Base-by-base conservation (phyloP, 2,329 filamentous ascomycete genomes). In the Aspergillus carbonarius region DNA sequence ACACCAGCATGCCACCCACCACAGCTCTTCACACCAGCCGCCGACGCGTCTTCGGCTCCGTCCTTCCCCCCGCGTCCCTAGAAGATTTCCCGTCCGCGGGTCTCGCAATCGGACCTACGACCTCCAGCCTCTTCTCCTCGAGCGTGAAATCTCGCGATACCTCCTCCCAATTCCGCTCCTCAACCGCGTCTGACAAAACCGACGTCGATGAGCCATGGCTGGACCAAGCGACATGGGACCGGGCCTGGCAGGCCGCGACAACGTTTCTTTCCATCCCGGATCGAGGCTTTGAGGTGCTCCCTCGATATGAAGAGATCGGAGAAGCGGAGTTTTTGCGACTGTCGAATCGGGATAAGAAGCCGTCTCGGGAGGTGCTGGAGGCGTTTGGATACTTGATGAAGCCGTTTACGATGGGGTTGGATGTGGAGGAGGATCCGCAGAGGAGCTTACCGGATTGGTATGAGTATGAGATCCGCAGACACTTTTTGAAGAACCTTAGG, bases 11-110 rank as follows among this genome's bases (percentile, higher is more conserved):
- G 70, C 48, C 68, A 20, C 64, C 66, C 20, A 66, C 23, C 15
- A 44, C 51, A 35, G n/a, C 30, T 10, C 42, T 18, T 12, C 27
- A 40, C 51, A 40, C 37, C 39, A 40, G 57, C 58, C 74, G 74
- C 61, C 73, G 73, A 66, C 77, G 76, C 62, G 72, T 80, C 20
- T 78, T 79, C 63, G 68, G 68, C 56, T 78, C 77, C 12, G 76
- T 80, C 49, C 79, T 80, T 60, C 70, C 76, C 49, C 70, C 75
- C 51, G 66, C 74, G 54, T 72, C 72, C 17, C 63, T 72, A n/a
- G 70, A 72, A 54, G 68, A 69, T 63, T 68, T 68, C 56, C 60
- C 70, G 40, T 64, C 73, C 17, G 67, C 68, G 8, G 69, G 68
- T n/a, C 66, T 68, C 13, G 59, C 64, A 56, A 59, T 66, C 47